Conservation (phyloP, 768 basidiomycete species). For the Tephrocybe sp. region DNA sequence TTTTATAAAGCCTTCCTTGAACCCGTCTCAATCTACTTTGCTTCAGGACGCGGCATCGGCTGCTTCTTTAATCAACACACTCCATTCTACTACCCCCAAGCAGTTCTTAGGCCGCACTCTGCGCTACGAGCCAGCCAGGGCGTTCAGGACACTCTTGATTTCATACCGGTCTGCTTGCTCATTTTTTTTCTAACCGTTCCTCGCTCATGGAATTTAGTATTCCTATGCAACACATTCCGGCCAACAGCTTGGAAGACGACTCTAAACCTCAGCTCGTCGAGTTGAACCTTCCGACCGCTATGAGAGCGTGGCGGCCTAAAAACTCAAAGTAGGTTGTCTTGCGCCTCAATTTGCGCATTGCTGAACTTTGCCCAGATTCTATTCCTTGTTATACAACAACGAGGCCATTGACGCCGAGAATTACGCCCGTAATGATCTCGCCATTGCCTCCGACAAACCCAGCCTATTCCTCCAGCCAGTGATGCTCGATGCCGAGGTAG, state of each 20-base stretch:
- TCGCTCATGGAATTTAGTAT: conserved; percentile 25
- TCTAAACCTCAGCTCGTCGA: conserved; percentile 31
- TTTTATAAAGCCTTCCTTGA: background rate
- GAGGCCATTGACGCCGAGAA: conserved; percentile 49
- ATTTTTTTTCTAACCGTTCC: background rate
- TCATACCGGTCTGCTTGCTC: conserved; percentile 63
- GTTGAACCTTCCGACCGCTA: conserved; percentile 54
- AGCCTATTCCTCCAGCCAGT: conserved; percentile 56
- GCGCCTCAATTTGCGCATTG: background rate
- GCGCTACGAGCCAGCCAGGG: conserved; percentile 78
- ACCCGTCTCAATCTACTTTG: conserved; percentile 5
- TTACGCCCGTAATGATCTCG: conserved; percentile 20
- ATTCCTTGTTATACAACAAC: conserved; percentile 52
- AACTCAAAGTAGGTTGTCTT: conserved; percentile 46
- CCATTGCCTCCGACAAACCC: conserved; percentile 21
- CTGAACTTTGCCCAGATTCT: conserved; percentile 26
- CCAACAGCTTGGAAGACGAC: conserved; percentile 15
- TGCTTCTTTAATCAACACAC: conserved; percentile 54
- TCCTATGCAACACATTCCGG: conserved; percentile 36
- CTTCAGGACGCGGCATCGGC: conserved; percentile 59
- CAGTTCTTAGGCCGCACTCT: conserved; percentile 72
- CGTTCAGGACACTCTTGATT: conserved; percentile 70
- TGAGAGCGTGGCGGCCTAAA: conserved; percentile 57
- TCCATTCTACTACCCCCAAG: conserved; percentile 54
- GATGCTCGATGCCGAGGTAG: conserved; percentile 58